Percentiles rank a stretch among this genome's conserved stretches.
Conservation (phyloP, 78 protist genomes). For the Cavenderia fasciculata region DNA sequence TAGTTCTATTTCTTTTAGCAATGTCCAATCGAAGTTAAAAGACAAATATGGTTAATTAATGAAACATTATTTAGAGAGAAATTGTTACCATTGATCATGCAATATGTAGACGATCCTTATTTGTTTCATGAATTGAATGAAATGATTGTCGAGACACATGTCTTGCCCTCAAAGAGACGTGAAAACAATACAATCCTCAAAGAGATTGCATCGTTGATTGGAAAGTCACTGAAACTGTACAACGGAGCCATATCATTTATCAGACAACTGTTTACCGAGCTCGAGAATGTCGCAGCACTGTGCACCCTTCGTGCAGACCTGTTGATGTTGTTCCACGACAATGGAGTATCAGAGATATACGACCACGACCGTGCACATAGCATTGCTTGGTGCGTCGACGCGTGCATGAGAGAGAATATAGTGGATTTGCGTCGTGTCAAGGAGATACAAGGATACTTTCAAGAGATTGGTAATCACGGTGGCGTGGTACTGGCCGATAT, state of each 20-base stretch:
- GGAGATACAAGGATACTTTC: conserved; percentile 29
- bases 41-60: conserved; percentile 65
- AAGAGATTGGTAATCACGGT: not conserved
- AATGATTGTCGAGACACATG: not conserved
- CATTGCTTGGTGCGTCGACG: conserved; percentile 74
- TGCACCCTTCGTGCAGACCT: conserved; percentile 63
- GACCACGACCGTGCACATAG: conserved; percentile 15
- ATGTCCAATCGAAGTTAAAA: conserved; percentile 64
- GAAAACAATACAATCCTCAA: conserved; percentile 28
- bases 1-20: too few species aligned
- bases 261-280: not conserved
- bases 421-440: conserved; percentile 19
- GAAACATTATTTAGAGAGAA: conserved; percentile 30
- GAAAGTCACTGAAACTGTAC: conserved; percentile 19
- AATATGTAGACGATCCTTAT: conserved; percentile 51
- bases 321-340: conserved; percentile 55
- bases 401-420: conserved; percentile 31
- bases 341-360: conserved; percentile 1
- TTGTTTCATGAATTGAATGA: conserved; percentile 50
- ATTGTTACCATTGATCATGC: conserved; percentile 11
- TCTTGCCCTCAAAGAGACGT: conserved; percentile 45
- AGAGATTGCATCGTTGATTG: conserved; percentile 25
- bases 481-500: conserved; percentile 17
- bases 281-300: not conserved
- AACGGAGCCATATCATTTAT: not conserved